Base-by-base conservation (phyloP, 805 yeast genomes). In the Millerozyma acaciae region DNA sequence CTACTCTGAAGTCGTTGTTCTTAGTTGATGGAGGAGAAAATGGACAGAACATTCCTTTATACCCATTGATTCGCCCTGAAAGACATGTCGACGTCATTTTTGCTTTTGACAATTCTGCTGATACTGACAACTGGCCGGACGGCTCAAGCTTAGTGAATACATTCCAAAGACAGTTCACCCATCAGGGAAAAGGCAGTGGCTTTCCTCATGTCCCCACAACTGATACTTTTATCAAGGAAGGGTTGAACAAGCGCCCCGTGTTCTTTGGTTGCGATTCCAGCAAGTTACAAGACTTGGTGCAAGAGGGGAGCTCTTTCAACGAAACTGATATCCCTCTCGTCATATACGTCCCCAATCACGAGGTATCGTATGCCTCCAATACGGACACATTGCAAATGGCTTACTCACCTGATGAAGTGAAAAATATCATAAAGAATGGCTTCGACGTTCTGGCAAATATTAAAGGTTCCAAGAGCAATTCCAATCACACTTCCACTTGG, bases 161-260 rank as follows among this genome's bases (percentile, higher is more conserved):
- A 0, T 65, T 51, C 37, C 37, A 53, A 30, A 45, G 68, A 35
- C 68, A 57, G 40, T 63, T 62, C 40, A 43, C 48, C 4, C 34
- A 39, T 4, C 71, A 72, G 44, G 81, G 80, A 12, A 66, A 70
- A 39, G 75, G 76, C 27, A 73, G 85, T 15, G 71, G 81, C 1
- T 81, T 83, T 68, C 95, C 96, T 7, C 75, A 79, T 45, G 89
- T 87, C 32, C 95, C 96, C 14, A 84, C 76, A 48, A 62, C 57
- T 12, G 61, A 72, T 29, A 69, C 86, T 1, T 84, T 85, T 53
- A 50, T 78, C n/a, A 68, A 71, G 35, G 48, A 62, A 42, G 76
- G 84, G 16, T 51, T 65, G 30, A 60, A 68, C 5, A 63, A 67
- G 9, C 54, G 49, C 37, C 71, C 71, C 16, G 51, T 62, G 5